A percentile compares a stretch with the other conserved stretches of the same genome.
phyloP scores from a whole-genome alignment of 768 basidiomycete genomes.

The Pulveroboletus ravenelii region DNA sequence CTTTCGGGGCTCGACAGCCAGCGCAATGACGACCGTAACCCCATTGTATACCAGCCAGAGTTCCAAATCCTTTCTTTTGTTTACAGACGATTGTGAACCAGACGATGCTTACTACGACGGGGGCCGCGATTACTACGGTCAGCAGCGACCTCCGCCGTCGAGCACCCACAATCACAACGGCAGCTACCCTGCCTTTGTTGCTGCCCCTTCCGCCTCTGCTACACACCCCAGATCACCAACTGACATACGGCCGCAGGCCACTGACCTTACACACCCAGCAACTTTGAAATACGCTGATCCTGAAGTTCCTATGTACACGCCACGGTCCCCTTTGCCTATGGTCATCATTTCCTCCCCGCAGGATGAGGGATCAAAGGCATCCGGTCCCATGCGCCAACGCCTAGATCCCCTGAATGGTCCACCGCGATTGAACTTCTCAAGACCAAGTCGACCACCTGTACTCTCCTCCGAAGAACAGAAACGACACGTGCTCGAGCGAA shows the following conservation, averaged over 20 bases:
- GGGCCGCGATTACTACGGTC: conserved; percentile 36
- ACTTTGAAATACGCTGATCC: conserved; percentile 3
- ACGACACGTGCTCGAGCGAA: conserved; percentile 52
- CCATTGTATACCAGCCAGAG: conserved; percentile 7
- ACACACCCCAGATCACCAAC: neutral
- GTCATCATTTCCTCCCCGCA: conserved; percentile 52
- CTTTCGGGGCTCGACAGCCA: conserved; percentile 41
- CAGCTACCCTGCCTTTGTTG: neutral
- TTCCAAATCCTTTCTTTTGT: conserved; percentile 26
- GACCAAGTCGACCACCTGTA: conserved; percentile 49
- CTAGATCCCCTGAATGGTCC: conserved; percentile 30
- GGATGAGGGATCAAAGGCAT: conserved; percentile 23
- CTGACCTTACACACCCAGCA: conserved; percentile 5
- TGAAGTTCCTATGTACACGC: conserved; percentile 14
- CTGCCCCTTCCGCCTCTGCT: conserved; percentile 3
- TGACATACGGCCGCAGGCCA: conserved; percentile 18
- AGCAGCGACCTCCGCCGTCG: conserved; percentile 4
- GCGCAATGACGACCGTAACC: conserved; percentile 27
- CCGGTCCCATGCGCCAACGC: conserved; percentile 34
- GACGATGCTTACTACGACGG: conserved; percentile 35
- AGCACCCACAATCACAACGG: conserved; percentile 2
- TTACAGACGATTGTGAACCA: conserved; percentile 31
- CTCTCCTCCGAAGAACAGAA: conserved; percentile 37
- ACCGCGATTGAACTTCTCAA: conserved; percentile 56
- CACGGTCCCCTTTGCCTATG: conserved; percentile 38